Evolutionary conservation across 2,329 filamentous ascomycete species (phyloP).

Genomic region (Hypoxylon sp.): DNA sequence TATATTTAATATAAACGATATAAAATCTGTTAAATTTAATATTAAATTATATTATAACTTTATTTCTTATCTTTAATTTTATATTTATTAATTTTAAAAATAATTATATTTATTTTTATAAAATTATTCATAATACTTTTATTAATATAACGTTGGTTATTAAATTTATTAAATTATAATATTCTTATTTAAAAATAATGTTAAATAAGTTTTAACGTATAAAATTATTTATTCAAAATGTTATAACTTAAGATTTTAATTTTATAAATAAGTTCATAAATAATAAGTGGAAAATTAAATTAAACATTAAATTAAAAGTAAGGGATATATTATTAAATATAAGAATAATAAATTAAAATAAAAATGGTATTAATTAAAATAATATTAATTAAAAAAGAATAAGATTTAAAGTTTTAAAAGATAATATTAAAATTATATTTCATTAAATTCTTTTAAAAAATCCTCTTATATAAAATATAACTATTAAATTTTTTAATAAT

Average conservation of each 20-base stretch:
- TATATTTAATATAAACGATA: background rate
- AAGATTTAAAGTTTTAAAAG: background rate
- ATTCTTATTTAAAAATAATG: background rate
- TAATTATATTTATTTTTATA: background rate
- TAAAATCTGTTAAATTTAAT: background rate
- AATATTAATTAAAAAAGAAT: background rate
- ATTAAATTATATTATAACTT: background rate
- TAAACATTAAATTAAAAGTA: too few species aligned
- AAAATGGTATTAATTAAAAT: background rate
- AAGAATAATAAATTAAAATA: background rate
- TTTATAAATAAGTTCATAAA: background rate
- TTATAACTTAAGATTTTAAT: background rate
- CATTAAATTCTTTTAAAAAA: background rate
- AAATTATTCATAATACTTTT: background rate
- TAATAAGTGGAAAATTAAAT: too few species aligned
- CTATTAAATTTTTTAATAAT: background rate
- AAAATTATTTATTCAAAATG: background rate
- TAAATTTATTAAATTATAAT: background rate
- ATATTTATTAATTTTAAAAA: background rate
- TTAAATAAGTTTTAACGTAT: too few species aligned
- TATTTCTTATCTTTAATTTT: background rate
- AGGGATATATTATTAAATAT: background rate
- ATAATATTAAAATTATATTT: constrained; percentile 19
- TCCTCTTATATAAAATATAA: background rate
- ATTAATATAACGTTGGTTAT: background rate